Evolutionary conservation across 805 yeast genomes (phyloP).

Genomic region (Metschnikowia peoriensis): DNA sequence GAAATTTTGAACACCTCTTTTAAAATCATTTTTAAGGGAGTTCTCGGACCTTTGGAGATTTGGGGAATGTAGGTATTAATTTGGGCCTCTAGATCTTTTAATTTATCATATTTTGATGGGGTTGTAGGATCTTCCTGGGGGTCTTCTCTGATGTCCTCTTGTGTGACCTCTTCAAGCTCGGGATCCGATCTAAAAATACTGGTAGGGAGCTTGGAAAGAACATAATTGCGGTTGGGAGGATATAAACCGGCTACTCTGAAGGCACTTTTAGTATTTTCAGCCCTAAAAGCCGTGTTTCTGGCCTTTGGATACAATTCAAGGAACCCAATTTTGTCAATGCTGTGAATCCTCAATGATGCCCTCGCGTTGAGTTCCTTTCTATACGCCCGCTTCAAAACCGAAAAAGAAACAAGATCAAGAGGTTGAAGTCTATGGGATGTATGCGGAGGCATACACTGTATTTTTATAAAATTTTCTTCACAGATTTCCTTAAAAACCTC

Average conservation of each 20-base stretch:
- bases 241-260: neutral
- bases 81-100: neutral
- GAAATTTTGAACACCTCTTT: neutral
- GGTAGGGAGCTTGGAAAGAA: slow-evolving; percentile 1
- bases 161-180: neutral
- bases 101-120: neutral
- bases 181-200: neutral
- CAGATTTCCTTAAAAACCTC: neutral
- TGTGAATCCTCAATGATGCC: neutral
- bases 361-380: neutral
- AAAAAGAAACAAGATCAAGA: neutral
- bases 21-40: neutral
- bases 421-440: neutral
- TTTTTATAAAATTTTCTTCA: neutral
- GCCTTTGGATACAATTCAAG: neutral
- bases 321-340: neutral
- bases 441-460: slow-evolving; percentile 2
- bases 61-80: neutral
- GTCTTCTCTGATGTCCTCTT: neutral
- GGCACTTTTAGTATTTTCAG: neutral
- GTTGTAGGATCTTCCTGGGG: neutral
- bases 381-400: neutral
- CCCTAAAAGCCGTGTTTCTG: neutral
- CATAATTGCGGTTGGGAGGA: neutral
- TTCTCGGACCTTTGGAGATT: neutral